Base-by-base conservation (phyloP, 352 stramenopile species). In the Phytophthora syringae region DNA sequence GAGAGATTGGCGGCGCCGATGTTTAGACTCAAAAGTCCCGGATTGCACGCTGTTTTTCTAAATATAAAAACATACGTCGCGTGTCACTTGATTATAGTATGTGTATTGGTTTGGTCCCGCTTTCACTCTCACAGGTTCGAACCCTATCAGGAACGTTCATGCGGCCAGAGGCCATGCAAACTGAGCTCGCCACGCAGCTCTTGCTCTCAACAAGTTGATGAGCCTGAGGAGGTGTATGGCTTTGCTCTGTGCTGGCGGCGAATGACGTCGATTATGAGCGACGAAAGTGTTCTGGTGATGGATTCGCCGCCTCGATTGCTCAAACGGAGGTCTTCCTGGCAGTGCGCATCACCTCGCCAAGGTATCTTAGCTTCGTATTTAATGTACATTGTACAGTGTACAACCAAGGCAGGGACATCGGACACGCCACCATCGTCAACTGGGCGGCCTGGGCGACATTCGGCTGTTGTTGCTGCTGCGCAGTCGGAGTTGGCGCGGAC, bases 401-500 rank as follows among this genome's bases (percentile, higher is more conserved):
- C 36, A 39, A 28, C 39, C 27, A 34, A 50, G 36, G 20, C 45
- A 40, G 45, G 59, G 54, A 45, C 34, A 40, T 40, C 34, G 34
- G 28, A 7, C 28, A 34, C n/a, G n/a, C n/a, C 27, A 37, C 12
- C 13, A 25, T 42, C 9, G 21, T 58, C 59, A 65, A 36, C 52
- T 52, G 16, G 52, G 52, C 9, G n/a, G n/a, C n/a, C n/a, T n/a
- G n/a, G 51, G 64, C 4, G 43, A 7, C 42, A 60, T 21, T 7
- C 28, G 39, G 25, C 36, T 69, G 50, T 61, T 63, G 49, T 52
- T 68, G 24, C 48, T 65, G 40, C 27, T 64, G 16, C 70, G 67
- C 18, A 84, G 45, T 5, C 73, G 76, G 44, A 79, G 63, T 39
- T 80, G 64, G 9, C 78, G 75, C 21, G 79, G 79, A 64, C 79